Base-by-base conservation (phyloP, 306 rosid genomes). In the Mimosa bimucronata region DNA sequence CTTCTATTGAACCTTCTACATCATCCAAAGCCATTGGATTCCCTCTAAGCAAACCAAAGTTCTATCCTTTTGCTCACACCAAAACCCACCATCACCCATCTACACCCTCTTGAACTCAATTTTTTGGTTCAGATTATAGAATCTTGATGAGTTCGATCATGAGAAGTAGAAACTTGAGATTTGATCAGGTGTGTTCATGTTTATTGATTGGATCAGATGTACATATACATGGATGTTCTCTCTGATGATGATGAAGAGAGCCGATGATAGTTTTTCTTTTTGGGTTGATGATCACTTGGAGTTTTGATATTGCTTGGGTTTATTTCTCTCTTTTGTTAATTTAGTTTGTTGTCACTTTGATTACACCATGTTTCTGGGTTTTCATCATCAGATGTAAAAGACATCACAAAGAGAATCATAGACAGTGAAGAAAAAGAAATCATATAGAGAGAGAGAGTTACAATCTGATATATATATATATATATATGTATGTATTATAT, bases 1-100 rank as follows among this genome's bases (percentile, higher is more conserved):
- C 74, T 23, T 40, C 74, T 25, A 42, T 2, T 10, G 74, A 60
- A 19, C 70, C 72, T 28, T 28, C 58, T 11, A 61, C 57, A 25
- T 18, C 57, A n/a, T 10, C 76, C 2, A 79, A 74, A 70, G 13
- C 71, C 69, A 58, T 73, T 16, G 85, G 82, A 52, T 84, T 87
- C 58, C 84, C 84, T 16, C 30, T 78, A 48, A 52, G 31, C 61
- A 77, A 82, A 18, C 85, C 87, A 12, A 80, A 80, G 41, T 80
- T 87, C 15, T 77, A 79, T 55, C 87, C 89, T 31, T 91, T 87
- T 79, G 44, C 66, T 81, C 84, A 79, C 76, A 34, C 83, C 74
- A 81, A 60, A 26, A 4, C 34, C 66, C 66, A 83, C 31, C 82
- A 78, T 2, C 34, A 78, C 26, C 45, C 71, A 30, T 74, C 90